A percentile compares a stretch with the other conserved stretches of the same genome.
phyloP scores from a whole-genome alignment of 2,329 filamentous ascomycete genomes.

The Alternaria triticina region DNA sequence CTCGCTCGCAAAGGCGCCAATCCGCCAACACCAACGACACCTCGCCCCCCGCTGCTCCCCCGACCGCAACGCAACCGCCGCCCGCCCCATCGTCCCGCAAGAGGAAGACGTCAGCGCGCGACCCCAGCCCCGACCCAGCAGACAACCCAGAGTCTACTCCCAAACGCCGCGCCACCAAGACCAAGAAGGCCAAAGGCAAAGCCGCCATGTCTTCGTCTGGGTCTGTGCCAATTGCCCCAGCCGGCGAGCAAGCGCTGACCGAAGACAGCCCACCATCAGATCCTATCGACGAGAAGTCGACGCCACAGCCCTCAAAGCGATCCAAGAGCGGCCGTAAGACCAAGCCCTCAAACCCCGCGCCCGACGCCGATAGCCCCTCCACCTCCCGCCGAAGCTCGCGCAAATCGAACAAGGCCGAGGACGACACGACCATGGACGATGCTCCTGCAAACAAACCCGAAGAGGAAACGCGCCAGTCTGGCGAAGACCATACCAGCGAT shows the following conservation, averaged over 20 bases:
- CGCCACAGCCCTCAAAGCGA: conserved; percentile 68
- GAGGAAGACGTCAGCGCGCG: conserved; percentile 70
- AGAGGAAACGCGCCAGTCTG: conserved; percentile 46
- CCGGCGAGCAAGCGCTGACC: conserved; percentile 25
- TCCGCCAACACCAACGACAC: conserved; percentile 61
- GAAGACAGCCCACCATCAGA: conserved; percentile 65
- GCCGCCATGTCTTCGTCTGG: conserved; percentile 74
- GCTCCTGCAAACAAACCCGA: conserved; percentile 68
- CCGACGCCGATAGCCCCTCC: conserved; percentile 27
- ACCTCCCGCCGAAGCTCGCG: conserved; percentile 42
- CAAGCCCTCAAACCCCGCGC: conserved; percentile 32
- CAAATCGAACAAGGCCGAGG: conserved; percentile 55
- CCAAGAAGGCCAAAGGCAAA: conserved; percentile 66
- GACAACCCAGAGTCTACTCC: conserved; percentile 30
- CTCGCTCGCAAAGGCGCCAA: conserved; percentile 92
- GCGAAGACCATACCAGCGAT: conserved; percentile 52
- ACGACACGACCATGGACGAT: conserved; percentile 75
- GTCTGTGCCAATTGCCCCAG: conserved; percentile 55
- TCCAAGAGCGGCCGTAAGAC: conserved; percentile 79
- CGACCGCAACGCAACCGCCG: conserved; percentile 52
- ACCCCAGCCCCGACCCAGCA: conserved; percentile 56
- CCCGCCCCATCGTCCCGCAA: conserved; percentile 66
- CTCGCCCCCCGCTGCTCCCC: conserved; percentile 45
- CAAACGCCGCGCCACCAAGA: conserved; percentile 52
- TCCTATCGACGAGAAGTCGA: conserved; percentile 68